Percentiles rank a stretch among this genome's conserved stretches.
Evolutionary conservation across 176 grass and related monocot species (phyloP).

Genomic region (Thinopyrum elongatum): DNA sequence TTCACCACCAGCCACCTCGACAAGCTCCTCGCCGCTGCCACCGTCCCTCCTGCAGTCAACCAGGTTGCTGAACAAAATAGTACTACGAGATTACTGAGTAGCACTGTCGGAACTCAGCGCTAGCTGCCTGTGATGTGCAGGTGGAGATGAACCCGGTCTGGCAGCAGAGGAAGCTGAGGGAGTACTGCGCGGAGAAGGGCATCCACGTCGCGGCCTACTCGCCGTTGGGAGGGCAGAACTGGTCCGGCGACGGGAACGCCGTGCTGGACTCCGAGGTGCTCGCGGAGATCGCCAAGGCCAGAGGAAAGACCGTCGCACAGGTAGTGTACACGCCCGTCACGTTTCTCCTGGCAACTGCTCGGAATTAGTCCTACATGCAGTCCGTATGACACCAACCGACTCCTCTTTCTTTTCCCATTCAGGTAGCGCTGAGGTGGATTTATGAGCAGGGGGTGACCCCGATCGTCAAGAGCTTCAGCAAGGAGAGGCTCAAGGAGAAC

Average conservation of each 20-base stretch:
- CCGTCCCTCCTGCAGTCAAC: conserved; percentile 55
- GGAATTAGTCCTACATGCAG: too few relatives aligned
- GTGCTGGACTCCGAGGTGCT: conserved; percentile 45
- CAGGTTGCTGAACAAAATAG: conserved; percentile 11
- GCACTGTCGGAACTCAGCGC: neutral
- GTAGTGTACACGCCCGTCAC: neutral
- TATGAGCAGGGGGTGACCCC: conserved; percentile 43
- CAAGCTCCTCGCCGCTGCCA: conserved; percentile 26
- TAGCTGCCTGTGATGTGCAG: neutral
- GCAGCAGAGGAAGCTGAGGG: conserved; percentile 57
- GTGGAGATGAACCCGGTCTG: conserved; percentile 67
- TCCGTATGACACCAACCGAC: neutral
- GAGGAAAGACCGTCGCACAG: conserved; percentile 50
- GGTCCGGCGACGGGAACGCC: conserved; percentile 5
- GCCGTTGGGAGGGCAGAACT: conserved; percentile 49
- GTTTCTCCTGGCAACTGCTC: neutral
- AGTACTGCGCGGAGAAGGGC: conserved; percentile 42
- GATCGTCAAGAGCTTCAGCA: conserved; percentile 55
- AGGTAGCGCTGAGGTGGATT: conserved; percentile 63
- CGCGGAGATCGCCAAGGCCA: conserved; percentile 44
- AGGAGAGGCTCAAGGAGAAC: conserved; percentile 48
- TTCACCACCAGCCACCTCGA: conserved; percentile 57
- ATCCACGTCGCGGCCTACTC: conserved; percentile 57
- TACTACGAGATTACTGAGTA: neutral
- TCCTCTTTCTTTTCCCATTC: neutral